Conservation (phyloP, 495 filamentous ascomycete genomes). For the Lepraria neglecta region DNA sequence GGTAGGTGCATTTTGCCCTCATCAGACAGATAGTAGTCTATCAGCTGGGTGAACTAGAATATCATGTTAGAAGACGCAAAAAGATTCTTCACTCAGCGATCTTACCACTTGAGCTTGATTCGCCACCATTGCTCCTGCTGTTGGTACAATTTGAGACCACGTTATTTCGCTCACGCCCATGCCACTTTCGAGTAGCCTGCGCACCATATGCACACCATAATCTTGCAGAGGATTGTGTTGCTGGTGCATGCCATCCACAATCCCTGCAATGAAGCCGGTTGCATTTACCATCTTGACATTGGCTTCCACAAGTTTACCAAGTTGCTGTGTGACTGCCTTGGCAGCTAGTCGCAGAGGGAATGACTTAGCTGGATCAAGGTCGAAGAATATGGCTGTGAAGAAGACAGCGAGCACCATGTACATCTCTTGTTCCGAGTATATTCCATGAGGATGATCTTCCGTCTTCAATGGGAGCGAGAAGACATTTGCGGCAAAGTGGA, state of each 20-base stretch:
- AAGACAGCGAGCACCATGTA: slow-evolving; percentile 68
- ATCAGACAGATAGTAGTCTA: slow-evolving; percentile 68
- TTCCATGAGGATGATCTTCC: slow-evolving; percentile 56
- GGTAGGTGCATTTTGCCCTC: slow-evolving; percentile 50
- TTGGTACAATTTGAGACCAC: slow-evolving; percentile 64
- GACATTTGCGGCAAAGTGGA: slow-evolving; percentile 64
- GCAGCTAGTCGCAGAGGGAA: slow-evolving; percentile 56
- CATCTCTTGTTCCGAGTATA: slow-evolving; percentile 74
- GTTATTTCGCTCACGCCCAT: slow-evolving; percentile 61
- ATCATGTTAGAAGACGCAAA: neutral
- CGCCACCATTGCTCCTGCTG: slow-evolving; percentile 55
- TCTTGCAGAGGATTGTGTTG: slow-evolving; percentile 51
- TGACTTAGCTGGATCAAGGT: slow-evolving; percentile 47
- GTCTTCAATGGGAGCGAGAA: slow-evolving; percentile 72
- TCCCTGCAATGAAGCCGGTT: slow-evolving; percentile 48
- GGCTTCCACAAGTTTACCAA: slow-evolving; percentile 54
- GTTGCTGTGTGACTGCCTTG: slow-evolving; percentile 52
- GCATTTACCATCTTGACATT: slow-evolving; percentile 60
- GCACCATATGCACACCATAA: slow-evolving; percentile 66
- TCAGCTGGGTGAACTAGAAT: slow-evolving; percentile 57
- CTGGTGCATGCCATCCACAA: slow-evolving; percentile 51
- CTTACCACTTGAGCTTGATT: slow-evolving; percentile 60
- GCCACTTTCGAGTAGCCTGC: slow-evolving; percentile 59
- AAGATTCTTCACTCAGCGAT: neutral
- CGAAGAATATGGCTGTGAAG: slow-evolving; percentile 53